A percentile compares a stretch with the other conserved stretches of the same genome.
phyloP scores from a whole-genome alignment of 2,329 filamentous ascomycete species.

The Neofusicoccum sp. region DNA sequence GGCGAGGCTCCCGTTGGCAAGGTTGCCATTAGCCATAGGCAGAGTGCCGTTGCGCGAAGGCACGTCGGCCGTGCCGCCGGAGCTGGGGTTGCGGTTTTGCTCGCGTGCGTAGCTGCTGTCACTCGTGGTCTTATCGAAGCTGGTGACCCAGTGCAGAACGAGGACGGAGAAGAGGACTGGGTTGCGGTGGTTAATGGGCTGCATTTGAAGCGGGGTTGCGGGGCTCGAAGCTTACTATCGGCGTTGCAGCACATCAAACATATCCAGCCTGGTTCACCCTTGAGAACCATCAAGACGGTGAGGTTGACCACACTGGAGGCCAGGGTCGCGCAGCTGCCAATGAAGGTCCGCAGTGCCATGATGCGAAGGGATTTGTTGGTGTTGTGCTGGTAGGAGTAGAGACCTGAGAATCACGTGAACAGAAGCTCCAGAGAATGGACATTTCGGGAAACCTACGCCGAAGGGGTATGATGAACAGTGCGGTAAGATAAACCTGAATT shows the following conservation, averaged over 20 bases:
- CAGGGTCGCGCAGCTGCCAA: constrained; percentile 16
- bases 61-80: not conserved
- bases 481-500: constrained; percentile 57
- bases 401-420: not conserved
- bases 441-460: constrained; percentile 34
- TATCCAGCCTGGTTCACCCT: constrained; percentile 19
- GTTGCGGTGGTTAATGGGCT: not conserved
- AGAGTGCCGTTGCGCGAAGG: not conserved
- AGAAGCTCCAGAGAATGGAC: too few species aligned
- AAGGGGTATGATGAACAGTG: constrained; percentile 64
- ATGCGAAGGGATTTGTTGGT: constrained; percentile 14
- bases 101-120: constrained; percentile 15
- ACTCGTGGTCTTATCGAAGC: constrained; percentile 1
- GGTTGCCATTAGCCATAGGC: not conserved
- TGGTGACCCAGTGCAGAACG: constrained; percentile 19
- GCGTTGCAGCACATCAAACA: constrained; percentile 21
- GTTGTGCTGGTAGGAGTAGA: constrained; percentile 17
- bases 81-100: not conserved
- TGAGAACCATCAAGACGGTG: constrained; percentile 13
- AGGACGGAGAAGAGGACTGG: constrained; percentile 17
- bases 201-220: not conserved
- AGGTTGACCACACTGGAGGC: constrained; percentile 15
- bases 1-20: not conserved
- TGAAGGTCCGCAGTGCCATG: constrained; percentile 17
- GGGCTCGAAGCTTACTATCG: constrained; percentile 15